Base-by-base conservation (phyloP, 495 filamentous ascomycete species). In the Neurospora hispaniola region DNA sequence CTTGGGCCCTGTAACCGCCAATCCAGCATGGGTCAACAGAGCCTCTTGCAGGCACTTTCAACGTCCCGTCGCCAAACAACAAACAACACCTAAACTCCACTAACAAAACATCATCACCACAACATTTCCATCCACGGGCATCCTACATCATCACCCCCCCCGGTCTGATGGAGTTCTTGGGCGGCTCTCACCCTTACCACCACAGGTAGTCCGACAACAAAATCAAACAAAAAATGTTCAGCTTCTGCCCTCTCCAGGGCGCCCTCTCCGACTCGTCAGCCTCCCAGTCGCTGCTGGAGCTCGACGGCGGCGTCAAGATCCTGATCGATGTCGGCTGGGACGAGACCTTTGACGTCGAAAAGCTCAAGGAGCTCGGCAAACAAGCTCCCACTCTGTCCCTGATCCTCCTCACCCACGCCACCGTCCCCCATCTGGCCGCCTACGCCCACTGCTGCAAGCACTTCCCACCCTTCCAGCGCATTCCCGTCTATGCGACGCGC, bases 391-490 rank as follows among this genome's bases (percentile, higher is more conserved):
- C 95, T 8, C 87, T 99, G 40, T 98, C 96, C 10, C 83, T 99
- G 71, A 92, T 99, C 78, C 93, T 99, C 42, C 88, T 99, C 73
- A 98, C 96, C 5, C 96, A 99, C 79, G 92, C 96, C 69, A 98
- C 94, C 3, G 87, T 92, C 31, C 86, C 91, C 41, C 96, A 98
- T 80, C 88, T 99, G 71, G 96, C 92, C 73, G 96, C 96, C 66
- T 97, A 92, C 77, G 96, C 92, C 59, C 94, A 99, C 80, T 97
- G 94, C 85, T 99, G 96, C 88, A 97, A 97, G 80, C 89, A 97
- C 80, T 91, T 97, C 76, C 94, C 96, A 71, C 87, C 91, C 54
- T 98, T 99, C 82, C 91, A 90, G 1, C 89, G 93, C 73, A 94
- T 99, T 73, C 96, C 96, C n/a, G 89, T 97, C 42, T 99, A 98